Base-by-base conservation (phyloP, 164 flowering plant genomes). In the Magnolia kwangsiensis region DNA sequence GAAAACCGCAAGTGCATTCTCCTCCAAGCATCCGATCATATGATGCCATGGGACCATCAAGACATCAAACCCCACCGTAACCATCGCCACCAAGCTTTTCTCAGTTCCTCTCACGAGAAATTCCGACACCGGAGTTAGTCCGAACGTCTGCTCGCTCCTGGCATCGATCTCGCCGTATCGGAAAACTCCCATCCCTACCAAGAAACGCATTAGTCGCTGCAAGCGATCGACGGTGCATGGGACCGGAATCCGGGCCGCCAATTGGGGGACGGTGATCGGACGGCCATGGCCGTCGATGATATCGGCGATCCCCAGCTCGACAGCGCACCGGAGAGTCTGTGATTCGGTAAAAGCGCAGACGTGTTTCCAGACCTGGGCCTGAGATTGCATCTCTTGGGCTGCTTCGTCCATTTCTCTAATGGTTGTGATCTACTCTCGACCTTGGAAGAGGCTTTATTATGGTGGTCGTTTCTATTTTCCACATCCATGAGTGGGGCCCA, bases 21-120 rank as follows among this genome's bases (percentile, higher is more conserved):
- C 9, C 20, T 65, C 11, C 10, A 74, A 65, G 21, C 70, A 27
- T 37, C 51, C 3, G 27, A 31, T 31, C 23, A 74, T 11, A 14
- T 64, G 59, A 50, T 64, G n/a, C 20, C 70, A 74, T 50, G 59
- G 31, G 4, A 45, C 37, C 63, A 74, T 74, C 14, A 64, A 23
- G 2, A 65, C 37, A 11, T 65, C 37, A n/a, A 74, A 21, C 29
- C 29, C 21, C 20, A 65, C 13, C 69, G 21, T 45, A 6, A 65
- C 37, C 61, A 74, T 45, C 14, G 70, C 23, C 55, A 64, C 37
- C 45, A 74, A 8, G 20, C 50, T 65, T 11, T 64, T 64, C 61
- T 74, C 76, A 8, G 14, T 20, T 21, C 21, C 45, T 65, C 61
- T 49, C 21, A 64, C 59, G 24, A 65, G 50, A 21, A 50, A 10